phyloP scores from a whole-genome alignment of 1,139 yeast species.

The Hansenula sp. region DNA sequence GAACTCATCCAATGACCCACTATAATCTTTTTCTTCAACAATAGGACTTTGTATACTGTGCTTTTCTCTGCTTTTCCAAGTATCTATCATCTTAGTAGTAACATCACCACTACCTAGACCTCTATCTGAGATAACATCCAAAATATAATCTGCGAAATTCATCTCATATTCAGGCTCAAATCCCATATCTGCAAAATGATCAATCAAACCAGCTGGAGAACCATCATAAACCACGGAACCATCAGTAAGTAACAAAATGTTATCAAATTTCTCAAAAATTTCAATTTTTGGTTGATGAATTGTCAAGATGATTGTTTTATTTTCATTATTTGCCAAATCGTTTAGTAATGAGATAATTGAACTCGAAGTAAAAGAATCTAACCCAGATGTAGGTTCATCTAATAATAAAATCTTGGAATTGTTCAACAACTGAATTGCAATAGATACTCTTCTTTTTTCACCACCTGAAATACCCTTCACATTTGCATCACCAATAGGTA shows the following conservation, averaged over 20 bases:
- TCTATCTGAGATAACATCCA: constrained; percentile 53
- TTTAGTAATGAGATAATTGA: constrained; percentile 42
- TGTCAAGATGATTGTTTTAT: constrained; percentile 51
- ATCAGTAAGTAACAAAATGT: constrained; percentile 42
- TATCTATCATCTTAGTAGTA: constrained; percentile 25
- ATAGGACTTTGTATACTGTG: not conserved
- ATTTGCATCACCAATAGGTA: constrained; percentile 69
- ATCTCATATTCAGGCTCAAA: constrained; percentile 44
- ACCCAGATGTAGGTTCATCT: constrained; percentile 87
- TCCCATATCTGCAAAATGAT: constrained; percentile 40
- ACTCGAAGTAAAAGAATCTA: constrained; percentile 70
- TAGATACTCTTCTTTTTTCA: constrained; percentile 70
- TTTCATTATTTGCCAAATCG: constrained; percentile 40
- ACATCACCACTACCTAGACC: constrained; percentile 1
- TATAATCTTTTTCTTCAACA: constrained; percentile 1
- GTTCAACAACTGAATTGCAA: constrained; percentile 79
- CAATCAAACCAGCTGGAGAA: constrained; percentile 33
- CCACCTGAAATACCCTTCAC: constrained; percentile 68
- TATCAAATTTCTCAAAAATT: constrained; percentile 39
- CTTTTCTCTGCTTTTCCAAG: constrained; percentile 30
- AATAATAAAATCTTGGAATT: constrained; percentile 64
- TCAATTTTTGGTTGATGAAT: constrained; percentile 60
- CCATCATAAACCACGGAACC: constrained; percentile 69
- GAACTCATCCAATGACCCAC: not conserved
- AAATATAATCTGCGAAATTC: constrained; percentile 65